phyloP scores from a whole-genome alignment of 495 filamentous ascomycete genomes.

The Cercophora scortea region DNA sequence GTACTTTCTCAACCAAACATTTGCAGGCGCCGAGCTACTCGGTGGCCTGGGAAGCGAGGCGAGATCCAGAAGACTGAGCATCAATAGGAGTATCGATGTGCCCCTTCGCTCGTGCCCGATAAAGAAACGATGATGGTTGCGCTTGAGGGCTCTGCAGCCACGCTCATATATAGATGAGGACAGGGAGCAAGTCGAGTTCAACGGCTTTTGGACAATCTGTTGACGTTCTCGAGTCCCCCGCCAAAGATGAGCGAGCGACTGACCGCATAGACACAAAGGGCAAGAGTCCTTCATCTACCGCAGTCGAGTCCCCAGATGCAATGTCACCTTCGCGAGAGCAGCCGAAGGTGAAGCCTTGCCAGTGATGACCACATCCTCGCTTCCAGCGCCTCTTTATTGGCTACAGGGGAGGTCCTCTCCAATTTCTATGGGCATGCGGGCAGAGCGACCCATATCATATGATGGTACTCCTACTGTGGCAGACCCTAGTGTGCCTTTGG shows the following conservation, averaged over 20 bases:
- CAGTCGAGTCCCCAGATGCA: background rate
- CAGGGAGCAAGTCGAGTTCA: no score
- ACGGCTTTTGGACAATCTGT: no score
- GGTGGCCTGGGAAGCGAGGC: no score
- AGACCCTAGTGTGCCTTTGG: background rate
- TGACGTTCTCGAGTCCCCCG: background rate
- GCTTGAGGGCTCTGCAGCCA: no score
- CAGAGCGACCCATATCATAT: conserved; percentile 2
- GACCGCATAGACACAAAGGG: no score
- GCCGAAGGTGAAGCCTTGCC: background rate
- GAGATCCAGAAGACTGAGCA: no score
- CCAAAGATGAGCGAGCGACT: background rate
- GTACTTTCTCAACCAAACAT: background rate
- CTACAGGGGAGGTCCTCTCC: background rate
- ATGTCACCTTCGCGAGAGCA: background rate
- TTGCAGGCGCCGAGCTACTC: no score
- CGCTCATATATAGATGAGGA: no score
- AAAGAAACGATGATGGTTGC: no score
- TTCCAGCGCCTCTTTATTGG: conserved; percentile 4
- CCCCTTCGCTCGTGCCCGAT: no score
- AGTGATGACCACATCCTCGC: background rate
- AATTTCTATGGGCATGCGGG: background rate
- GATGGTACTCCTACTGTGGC: no score
- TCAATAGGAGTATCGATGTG: no score
- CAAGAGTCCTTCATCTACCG: background rate